Evolutionary conservation across 2,329 filamentous ascomycete species (phyloP), one percentile per base, ranked within the genome.

Genomic region (Metarhizium guizhouense): DNA sequence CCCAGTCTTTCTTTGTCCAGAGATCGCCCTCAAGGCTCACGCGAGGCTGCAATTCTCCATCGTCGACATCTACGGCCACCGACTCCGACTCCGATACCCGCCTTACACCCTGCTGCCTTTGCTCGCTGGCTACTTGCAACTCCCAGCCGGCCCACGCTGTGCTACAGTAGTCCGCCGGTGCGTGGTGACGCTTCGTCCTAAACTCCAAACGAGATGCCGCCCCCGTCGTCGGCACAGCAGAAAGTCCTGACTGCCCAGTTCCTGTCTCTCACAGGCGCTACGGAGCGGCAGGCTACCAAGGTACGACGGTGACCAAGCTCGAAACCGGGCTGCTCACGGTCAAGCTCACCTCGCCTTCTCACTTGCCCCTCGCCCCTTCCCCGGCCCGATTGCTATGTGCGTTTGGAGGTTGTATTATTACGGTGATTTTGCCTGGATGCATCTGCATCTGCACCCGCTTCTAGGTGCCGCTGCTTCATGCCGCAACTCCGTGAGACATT

Each of bases 191-290:
- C 30, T 25, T 38, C 42, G n/a, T 54, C 47, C 45, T 32, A 50
- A 47, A 47, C 34, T 51, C 42, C 42, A 52, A 58, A 65, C 53
- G 53, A 73, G 53, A 75, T 74, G 73, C 67, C 72, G 56, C 69
- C 70, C 36, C 64, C 66, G 48, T 68, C 70, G 42, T 58, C 65
- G 40, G 60, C 71, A 51, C 69, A 72, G 58, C 71, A 77, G 61
- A 76, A 72, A 67, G 63, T 67, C 45, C 56, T 74, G 61, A 64
- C 72, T 57, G 60, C 64, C 52, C 69, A 77, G 63, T 79, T 80
- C 59, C 63, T 73, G 52, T 59, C 66, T 52, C 62, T 74, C 50
- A 79, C 77, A 11, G 75, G 75, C 38, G 69, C 72, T 16, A 65
- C 67, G 16, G 76, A 77, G 53, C 72, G 74, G 57, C 69, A 67